Evolutionary conservation across 768 basidiomycete species (phyloP).

Genomic region (Naganishia vishniacii): DNA sequence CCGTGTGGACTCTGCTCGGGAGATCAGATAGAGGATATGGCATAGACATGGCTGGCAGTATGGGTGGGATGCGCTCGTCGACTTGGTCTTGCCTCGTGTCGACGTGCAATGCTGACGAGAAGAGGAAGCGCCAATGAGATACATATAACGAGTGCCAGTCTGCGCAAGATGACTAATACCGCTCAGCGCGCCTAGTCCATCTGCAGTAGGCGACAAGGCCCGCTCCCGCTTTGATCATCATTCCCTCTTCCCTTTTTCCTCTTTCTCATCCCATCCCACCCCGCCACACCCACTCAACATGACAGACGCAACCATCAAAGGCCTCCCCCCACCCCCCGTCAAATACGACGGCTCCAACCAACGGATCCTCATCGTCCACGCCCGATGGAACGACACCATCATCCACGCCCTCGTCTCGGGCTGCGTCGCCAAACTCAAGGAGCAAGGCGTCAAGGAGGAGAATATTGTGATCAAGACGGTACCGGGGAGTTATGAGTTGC

Average conservation of each 20-base stretch:
- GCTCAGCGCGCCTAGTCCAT: too few species aligned
- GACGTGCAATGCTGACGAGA: too few species aligned
- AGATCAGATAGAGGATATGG: too few species aligned
- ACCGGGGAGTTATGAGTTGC: slow-evolving; percentile 92
- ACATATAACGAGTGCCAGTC: too few species aligned
- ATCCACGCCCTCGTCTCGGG: slow-evolving; percentile 81
- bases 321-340: slow-evolving; percentile 59
- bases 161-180: slow-evolving; percentile 11
- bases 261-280: neutral
- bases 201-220: neutral
- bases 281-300: slow-evolving; percentile 32
- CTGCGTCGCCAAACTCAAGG: slow-evolving; percentile 69
- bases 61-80: too few species aligned
- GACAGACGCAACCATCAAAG: slow-evolving; percentile 64
- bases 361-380: slow-evolving; percentile 87
- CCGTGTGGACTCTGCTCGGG: too few species aligned
- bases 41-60: too few species aligned
- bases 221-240: too few species aligned
- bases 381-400: slow-evolving; percentile 86
- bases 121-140: too few species aligned
- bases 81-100: too few species aligned
- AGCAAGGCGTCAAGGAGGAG: slow-evolving; percentile 75
- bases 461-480: slow-evolving; percentile 90
- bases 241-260: neutral
- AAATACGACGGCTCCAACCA: slow-evolving; percentile 72